phyloP scores from a whole-genome alignment of 2,329 filamentous ascomycete genomes.

The Botryotinia calthae region DNA sequence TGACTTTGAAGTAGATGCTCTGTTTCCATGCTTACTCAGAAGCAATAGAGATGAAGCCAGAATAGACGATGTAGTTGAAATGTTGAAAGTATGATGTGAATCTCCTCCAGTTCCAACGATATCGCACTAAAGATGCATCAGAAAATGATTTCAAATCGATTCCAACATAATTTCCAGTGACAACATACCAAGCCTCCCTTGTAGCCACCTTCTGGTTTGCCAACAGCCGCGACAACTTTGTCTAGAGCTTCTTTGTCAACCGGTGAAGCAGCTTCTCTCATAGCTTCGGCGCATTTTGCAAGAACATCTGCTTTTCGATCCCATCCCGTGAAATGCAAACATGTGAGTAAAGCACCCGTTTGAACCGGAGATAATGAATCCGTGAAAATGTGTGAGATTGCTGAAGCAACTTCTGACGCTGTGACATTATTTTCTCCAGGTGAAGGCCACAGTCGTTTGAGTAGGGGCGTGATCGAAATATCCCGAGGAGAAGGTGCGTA shows the following conservation, averaged over 20 bases:
- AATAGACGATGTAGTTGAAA: constrained; percentile 92
- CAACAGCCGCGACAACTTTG: constrained; percentile 57
- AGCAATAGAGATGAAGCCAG: constrained; percentile 81
- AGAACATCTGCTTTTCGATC: constrained; percentile 84
- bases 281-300: constrained; percentile 76
- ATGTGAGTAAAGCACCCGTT: constrained; percentile 81
- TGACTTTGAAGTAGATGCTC: constrained; percentile 90
- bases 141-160: constrained; percentile 15
- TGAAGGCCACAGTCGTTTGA: constrained; percentile 68
- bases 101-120: constrained; percentile 98
- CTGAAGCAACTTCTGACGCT: constrained; percentile 81
- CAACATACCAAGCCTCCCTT: constrained; percentile 73
- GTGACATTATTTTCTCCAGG: constrained; percentile 53
- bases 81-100: constrained; percentile 96
- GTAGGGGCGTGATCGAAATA: constrained; percentile 62
- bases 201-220: constrained; percentile 70
- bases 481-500: constrained; percentile 25
- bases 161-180: background rate
- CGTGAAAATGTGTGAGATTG: constrained; percentile 87
- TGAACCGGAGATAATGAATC: constrained; percentile 86
- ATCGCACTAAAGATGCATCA: constrained; percentile 57
- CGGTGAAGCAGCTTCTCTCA: constrained; percentile 74
- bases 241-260: constrained; percentile 65
- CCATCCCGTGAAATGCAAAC: constrained; percentile 84
- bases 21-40: constrained; percentile 93